These are phyloP conservation scores for Salix caprea DNA, from an alignment of 345 rosid genomes.

Conservation along the genomic window DNA sequence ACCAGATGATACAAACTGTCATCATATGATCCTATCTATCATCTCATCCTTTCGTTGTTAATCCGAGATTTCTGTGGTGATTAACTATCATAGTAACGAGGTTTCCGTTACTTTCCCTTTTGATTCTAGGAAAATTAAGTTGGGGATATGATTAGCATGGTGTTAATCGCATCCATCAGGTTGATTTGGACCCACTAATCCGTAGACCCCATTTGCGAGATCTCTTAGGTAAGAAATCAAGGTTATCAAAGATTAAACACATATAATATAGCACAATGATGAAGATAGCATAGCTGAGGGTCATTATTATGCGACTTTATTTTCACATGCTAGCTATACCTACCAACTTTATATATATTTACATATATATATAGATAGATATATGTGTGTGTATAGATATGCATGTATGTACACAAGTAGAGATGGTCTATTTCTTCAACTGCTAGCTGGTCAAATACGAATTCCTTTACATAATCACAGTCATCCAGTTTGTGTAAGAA, in stretches of 20 bases:
- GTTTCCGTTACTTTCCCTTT: slow-evolving; percentile 44
- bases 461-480: slow-evolving; percentile 32
- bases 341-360: background rate
- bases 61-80: slow-evolving; percentile 37
- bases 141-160: slow-evolving; percentile 42
- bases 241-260: slow-evolving; percentile 35
- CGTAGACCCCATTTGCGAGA: slow-evolving; percentile 33
- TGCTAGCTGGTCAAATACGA: slow-evolving; percentile 46
- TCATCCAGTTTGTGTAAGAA: slow-evolving; percentile 16
- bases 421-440: slow-evolving; percentile 45
- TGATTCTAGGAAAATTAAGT: slow-evolving; percentile 48
- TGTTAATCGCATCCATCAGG: slow-evolving; percentile 49
- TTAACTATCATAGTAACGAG: slow-evolving; percentile 53
- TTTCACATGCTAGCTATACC: slow-evolving; percentile 28
- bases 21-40: slow-evolving; percentile 4
- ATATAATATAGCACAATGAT: slow-evolving; percentile 33
- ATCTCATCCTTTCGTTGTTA: slow-evolving; percentile 11
- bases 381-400: too few relatives aligned
- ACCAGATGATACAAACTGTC: slow-evolving; percentile 12
- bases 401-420: background rate
- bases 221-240: slow-evolving; percentile 60
- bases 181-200: slow-evolving; percentile 45
- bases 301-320: slow-evolving; percentile 13
- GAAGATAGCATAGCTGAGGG: slow-evolving; percentile 50
- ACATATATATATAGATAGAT: too few relatives aligned